A percentile compares a stretch with the other conserved stretches of the same genome.
Evolutionary conservation across 2,329 filamentous ascomycete species (phyloP).

Genomic region (Arthrobotrys iridis): DNA sequence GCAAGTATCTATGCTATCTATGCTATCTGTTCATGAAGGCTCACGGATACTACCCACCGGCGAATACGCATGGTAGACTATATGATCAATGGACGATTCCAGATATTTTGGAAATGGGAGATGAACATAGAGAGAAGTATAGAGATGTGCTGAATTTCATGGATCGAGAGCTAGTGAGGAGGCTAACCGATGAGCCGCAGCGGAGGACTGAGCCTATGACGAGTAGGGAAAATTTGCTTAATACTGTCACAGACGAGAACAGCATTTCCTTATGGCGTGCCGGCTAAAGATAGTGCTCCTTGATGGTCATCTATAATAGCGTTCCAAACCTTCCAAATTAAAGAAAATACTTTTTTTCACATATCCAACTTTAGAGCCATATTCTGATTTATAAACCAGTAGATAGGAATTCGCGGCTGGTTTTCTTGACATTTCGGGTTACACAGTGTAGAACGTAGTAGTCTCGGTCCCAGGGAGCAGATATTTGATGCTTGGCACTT

Average conservation of each 20-base stretch:
- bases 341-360: too few relatives aligned
- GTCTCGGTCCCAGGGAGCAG: too few relatives aligned
- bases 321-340: too few relatives aligned
- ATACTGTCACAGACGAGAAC: background rate
- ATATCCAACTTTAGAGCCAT: too few relatives aligned
- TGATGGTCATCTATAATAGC: too few relatives aligned
- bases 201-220: conserved; percentile 41
- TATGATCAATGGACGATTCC: conserved; percentile 44
- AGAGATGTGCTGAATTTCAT: background rate
- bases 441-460: too few relatives aligned
- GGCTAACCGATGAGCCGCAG: background rate
- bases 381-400: too few relatives aligned
- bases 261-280: background rate
- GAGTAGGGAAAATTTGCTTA: conserved; percentile 28
- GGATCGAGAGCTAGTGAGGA: background rate
- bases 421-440: too few relatives aligned
- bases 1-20: conserved; percentile 66
- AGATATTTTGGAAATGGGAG: conserved; percentile 1
- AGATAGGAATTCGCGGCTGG: too few relatives aligned
- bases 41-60: conserved; percentile 59
- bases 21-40: conserved; percentile 65
- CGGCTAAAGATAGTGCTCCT: background rate
- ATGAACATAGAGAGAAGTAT: background rate
- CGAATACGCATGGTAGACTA: conserved; percentile 34
- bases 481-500: too few relatives aligned